Base-by-base conservation (phyloP, 805 yeast species). In the Yarrowia deformans region DNA sequence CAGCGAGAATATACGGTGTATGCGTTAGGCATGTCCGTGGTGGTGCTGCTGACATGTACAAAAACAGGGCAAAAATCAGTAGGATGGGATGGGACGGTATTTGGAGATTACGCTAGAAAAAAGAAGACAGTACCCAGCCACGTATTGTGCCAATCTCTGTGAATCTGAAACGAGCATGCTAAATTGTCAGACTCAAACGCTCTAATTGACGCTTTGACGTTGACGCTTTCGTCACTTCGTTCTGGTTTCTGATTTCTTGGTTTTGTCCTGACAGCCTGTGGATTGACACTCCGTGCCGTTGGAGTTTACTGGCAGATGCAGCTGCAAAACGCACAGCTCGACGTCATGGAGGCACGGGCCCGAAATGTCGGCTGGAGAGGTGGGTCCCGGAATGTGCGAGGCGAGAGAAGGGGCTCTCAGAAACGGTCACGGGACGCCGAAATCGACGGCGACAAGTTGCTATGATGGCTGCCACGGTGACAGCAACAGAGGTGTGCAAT, bases 251-350 rank as follows among this genome's bases (percentile, higher is more conserved):
- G n/a, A n/a, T n/a, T n/a, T n/a, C 29, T 23, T 23, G 29, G 4
- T 23, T 23, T 23, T 23, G 29, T 2, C 29, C 29, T 23, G 29
- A 23, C 29, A 23, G 29, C 4, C 40, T 1, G 40, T 39, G 40
- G 52, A 48, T 48, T 48, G 52, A 29, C 52, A 48, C 48, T 45
- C 52, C 55, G 55, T 52, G 58, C 58, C 58, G 58, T 54, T 54
- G 58, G 58, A 54, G 58, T 54, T 37, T 54, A 54, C 40, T 52
- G 29, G 16, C 56, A 16, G 16, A 18, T 54, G 42, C 58, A 54
- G 42, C 58, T 54, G 58, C 58, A 54, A 49, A 50, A 32, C 29
- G 55, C 55, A 50, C 37, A 3, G 16, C 4, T 16, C 23, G 34
- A 50, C 55, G 55, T 50, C 55, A 50, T 50, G 37, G 14, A 32